Conservation (phyloP, 2,329 filamentous ascomycete genomes). For the Monilinia fructicola region DNA sequence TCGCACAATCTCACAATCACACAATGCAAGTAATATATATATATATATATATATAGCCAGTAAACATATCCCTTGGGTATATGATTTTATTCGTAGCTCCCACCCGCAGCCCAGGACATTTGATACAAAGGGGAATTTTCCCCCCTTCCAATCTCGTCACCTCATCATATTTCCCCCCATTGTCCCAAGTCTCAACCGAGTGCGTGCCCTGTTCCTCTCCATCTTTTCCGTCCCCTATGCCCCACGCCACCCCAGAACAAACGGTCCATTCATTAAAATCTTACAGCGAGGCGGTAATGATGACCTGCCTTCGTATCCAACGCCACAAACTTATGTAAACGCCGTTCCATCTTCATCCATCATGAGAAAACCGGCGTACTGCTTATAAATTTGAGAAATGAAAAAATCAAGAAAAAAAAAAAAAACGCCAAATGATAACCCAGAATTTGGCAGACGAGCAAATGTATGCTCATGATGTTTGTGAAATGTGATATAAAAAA, state of each 20-base stretch:
- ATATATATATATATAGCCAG: no score
- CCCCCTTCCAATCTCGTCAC: neutral
- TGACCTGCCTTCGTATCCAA: slow-evolving; percentile 25
- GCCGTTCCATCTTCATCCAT: slow-evolving; percentile 24
- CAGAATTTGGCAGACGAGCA: slow-evolving; percentile 22
- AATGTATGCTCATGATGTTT: slow-evolving; percentile 23
- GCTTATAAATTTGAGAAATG: slow-evolving; percentile 19
- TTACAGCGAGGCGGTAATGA: slow-evolving; percentile 24
- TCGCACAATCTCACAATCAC: neutral
- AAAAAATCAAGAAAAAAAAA: neutral
- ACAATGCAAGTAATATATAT: neutral
- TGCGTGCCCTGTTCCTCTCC: slow-evolving; percentile 15
- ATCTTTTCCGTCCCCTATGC: neutral
- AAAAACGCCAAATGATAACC: slow-evolving; percentile 18
- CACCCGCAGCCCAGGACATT: neutral
- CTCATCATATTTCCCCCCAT: slow-evolving; percentile 11
- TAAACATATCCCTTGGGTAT: slow-evolving; percentile 20
- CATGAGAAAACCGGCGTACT: slow-evolving; percentile 22
- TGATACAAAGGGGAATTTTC: slow-evolving; percentile 17
- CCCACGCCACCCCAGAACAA: slow-evolving; percentile 7
- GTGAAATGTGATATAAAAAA: slow-evolving; percentile 23
- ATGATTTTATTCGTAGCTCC: slow-evolving; percentile 21
- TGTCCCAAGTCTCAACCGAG: slow-evolving; percentile 9
- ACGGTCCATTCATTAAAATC: slow-evolving; percentile 24
- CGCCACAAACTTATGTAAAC: slow-evolving; percentile 25